These are phyloP conservation scores for Candida anglica DNA, from an alignment of 805 yeast species.

Conservation along the genomic window DNA sequence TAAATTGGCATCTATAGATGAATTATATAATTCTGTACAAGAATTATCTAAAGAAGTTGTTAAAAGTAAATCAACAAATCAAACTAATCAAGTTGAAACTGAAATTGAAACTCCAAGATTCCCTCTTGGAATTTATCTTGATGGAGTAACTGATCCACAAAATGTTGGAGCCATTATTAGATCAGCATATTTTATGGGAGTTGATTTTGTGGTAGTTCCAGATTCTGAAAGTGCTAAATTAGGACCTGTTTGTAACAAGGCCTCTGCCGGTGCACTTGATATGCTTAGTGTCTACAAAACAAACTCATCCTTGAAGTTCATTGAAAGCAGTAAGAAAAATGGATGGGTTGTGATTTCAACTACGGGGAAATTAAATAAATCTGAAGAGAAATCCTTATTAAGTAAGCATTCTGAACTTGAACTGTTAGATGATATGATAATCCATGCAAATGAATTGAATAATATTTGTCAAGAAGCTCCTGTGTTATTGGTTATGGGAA, in stretches of 20 bases:
- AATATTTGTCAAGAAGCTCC: constrained; percentile 49
- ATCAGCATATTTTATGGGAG: constrained; percentile 79
- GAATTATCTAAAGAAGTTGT: constrained; percentile 12
- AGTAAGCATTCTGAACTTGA: too few species aligned
- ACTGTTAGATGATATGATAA: constrained; percentile 27
- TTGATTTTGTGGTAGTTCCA: constrained; percentile 70
- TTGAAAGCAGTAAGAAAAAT: constrained; percentile 48
- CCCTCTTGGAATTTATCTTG: constrained; percentile 74
- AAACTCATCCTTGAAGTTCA: constrained; percentile 57
- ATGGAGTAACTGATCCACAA: constrained; percentile 82
- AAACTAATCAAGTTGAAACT: constrained; percentile 12
- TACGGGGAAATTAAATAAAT: constrained; percentile 40
- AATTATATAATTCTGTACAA: constrained; percentile 10
- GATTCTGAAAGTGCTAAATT: constrained; percentile 68
- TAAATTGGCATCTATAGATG: constrained; percentile 13
- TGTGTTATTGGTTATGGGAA: constrained; percentile 70
- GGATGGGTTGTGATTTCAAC: constrained; percentile 71
- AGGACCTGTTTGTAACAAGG: constrained; percentile 74
- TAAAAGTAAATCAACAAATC: constrained; percentile 9
- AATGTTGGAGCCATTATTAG: constrained; percentile 81
- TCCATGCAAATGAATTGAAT: constrained; percentile 41
- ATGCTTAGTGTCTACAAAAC: constrained; percentile 57
- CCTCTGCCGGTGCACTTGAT: constrained; percentile 84
- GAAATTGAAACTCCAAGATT: constrained; percentile 5
- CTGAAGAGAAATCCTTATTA: constrained; percentile 20